Evolutionary conservation across 106 monocot species (phyloP).

Genomic region (Narthecium ossifragum): DNA sequence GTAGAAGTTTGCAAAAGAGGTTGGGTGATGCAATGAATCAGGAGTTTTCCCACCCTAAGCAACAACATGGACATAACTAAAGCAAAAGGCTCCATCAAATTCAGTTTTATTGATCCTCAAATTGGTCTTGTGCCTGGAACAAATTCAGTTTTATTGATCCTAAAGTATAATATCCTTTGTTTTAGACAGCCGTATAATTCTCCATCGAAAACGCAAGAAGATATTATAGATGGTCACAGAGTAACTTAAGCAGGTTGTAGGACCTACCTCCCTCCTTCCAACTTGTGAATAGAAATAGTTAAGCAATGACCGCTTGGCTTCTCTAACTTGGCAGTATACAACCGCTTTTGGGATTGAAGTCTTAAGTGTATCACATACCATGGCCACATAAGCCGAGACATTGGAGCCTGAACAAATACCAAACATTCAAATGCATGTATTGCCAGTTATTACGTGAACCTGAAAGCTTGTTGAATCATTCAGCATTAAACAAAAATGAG

Average conservation of each 20-base stretch:
- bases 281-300: constrained; percentile 81
- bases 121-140: too few relatives aligned
- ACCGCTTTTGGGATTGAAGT: constrained; percentile 82
- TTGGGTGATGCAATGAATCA: too few relatives aligned
- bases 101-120: too few relatives aligned
- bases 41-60: too few relatives aligned
- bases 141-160: too few relatives aligned
- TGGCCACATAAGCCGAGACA: constrained; percentile 71
- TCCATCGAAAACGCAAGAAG: too few relatives aligned
- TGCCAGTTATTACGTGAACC: neutral
- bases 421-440: constrained; percentile 4
- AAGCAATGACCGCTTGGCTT: constrained; percentile 69
- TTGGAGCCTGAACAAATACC: constrained; percentile 57
- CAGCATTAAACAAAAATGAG: neutral
- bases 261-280: constrained; percentile 64
- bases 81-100: too few relatives aligned
- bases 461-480: neutral
- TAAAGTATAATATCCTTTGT: too few relatives aligned
- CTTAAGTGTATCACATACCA: constrained; percentile 79
- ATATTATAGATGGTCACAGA: too few relatives aligned
- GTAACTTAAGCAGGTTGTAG: neutral
- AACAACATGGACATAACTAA: too few relatives aligned
- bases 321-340: constrained; percentile 81
- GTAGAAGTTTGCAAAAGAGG: too few relatives aligned
- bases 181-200: too few relatives aligned